A percentile compares a stretch with the other conserved stretches of the same genome.
Evolutionary conservation across 768 basidiomycete species (phyloP).

Genomic region (Tubosaeta sp.): DNA sequence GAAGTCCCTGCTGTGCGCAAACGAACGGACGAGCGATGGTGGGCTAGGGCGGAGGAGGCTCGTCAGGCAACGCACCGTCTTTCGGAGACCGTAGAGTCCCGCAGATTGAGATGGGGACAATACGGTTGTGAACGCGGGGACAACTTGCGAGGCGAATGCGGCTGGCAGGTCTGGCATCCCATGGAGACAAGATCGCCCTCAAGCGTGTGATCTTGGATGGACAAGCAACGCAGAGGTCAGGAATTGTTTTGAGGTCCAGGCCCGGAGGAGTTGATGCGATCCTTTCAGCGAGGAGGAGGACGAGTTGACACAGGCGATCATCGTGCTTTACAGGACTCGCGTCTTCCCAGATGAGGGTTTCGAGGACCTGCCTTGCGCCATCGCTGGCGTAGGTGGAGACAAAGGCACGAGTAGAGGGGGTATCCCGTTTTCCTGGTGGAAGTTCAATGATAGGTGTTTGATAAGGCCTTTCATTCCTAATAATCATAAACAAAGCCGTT

Average conservation of each 20-base stretch:
- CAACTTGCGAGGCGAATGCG: constrained; percentile 40
- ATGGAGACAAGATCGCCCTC: constrained; percentile 39
- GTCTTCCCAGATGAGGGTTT: constrained; percentile 56
- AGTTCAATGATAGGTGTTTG: constrained; percentile 37
- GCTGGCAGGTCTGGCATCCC: constrained; percentile 31
- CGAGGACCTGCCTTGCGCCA: constrained; percentile 46
- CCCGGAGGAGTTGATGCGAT: constrained; percentile 37
- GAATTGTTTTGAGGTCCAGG: constrained; percentile 50
- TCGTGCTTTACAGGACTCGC: constrained; percentile 33
- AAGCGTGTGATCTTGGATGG: constrained; percentile 42
- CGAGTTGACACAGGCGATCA: constrained; percentile 42
- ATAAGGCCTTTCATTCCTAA: constrained; percentile 5
- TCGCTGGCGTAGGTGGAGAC: constrained; percentile 57
- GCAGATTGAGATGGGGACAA: constrained; percentile 41
- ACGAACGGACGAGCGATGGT: constrained; percentile 44
- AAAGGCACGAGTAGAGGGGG: constrained; percentile 43
- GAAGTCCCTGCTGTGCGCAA: constrained; percentile 50
- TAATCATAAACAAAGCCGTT: constrained; percentile 4
- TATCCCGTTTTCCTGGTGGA: constrained; percentile 44
- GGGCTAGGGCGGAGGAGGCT: constrained; percentile 52
- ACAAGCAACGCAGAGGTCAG: constrained; percentile 63
- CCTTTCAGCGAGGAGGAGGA: constrained; percentile 55
- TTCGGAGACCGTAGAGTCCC: constrained; percentile 63
- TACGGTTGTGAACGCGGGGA: constrained; percentile 51
- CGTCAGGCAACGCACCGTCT: constrained; percentile 53